Conservation (phyloP, 208 protist genomes). For the Leptomonas pyrrhocoris region DNA sequence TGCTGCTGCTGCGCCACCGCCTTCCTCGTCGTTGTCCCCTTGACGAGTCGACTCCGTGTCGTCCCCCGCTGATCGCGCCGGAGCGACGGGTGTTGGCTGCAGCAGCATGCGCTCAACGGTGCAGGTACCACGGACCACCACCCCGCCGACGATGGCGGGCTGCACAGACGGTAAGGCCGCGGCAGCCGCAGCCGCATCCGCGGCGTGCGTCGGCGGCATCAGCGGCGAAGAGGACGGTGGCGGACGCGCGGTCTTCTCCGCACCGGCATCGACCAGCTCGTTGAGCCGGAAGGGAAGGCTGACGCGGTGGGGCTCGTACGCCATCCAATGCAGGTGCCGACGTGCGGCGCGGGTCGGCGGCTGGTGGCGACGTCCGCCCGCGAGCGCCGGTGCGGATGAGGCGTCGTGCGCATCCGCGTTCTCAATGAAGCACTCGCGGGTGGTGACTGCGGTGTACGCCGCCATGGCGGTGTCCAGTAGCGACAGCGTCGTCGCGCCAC, state of each 20-base stretch:
- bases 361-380: not conserved
- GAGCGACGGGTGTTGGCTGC: not conserved
- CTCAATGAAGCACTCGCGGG: not conserved
- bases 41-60: not conserved
- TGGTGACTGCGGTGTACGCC: not conserved
- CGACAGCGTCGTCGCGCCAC: conserved; percentile 11
- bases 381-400: not conserved
- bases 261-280: not conserved
- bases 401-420: too few species aligned
- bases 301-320: not conserved
- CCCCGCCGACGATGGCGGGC: conserved; percentile 21
- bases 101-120: conserved; percentile 26
- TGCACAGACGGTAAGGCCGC: conserved; percentile 9
- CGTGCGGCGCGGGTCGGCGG: not conserved
- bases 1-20: not conserved
- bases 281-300: conserved; percentile 16
- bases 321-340: conserved; percentile 19
- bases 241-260: too few species aligned
- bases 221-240: too few species aligned
- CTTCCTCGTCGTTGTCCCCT: too few species aligned
- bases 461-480: conserved; percentile 1
- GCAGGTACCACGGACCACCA: conserved; percentile 25
- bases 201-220: not conserved
- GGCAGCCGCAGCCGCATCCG: not conserved
- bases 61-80: not conserved